phyloP scores from a whole-genome alignment of 2,329 filamentous ascomycete species.

The Ilyonectria sp. region DNA sequence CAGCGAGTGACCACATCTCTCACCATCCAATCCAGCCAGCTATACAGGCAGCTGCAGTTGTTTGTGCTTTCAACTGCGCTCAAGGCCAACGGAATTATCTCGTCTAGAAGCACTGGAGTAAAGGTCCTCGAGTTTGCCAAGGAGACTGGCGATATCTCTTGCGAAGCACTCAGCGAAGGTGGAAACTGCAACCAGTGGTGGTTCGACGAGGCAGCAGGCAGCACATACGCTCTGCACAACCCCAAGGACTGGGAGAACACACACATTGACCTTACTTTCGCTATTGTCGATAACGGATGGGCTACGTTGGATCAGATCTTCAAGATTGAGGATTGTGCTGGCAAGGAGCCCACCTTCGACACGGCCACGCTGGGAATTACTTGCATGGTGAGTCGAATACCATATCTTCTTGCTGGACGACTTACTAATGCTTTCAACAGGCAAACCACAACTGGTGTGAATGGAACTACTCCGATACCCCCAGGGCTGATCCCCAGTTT shows the following conservation, averaged over 20 bases:
- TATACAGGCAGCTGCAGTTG: constrained; percentile 43
- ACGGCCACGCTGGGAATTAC: constrained; percentile 34
- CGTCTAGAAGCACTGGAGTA: constrained; percentile 39
- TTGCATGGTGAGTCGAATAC: constrained; percentile 33
- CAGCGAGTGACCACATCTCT: constrained; percentile 45
- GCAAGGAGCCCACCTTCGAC: constrained; percentile 42
- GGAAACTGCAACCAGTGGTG: constrained; percentile 44
- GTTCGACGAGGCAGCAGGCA: constrained; percentile 37
- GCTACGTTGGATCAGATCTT: constrained; percentile 44
- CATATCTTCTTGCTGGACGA: not conserved
- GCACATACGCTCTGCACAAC: constrained; percentile 47
- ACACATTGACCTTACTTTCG: constrained; percentile 38
- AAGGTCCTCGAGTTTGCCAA: constrained; percentile 40
- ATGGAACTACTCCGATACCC: constrained; percentile 38
- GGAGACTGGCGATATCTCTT: constrained; percentile 26
- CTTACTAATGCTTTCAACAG: not conserved
- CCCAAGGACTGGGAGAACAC: constrained; percentile 41
- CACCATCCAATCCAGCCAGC: constrained; percentile 40
- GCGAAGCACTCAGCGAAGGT: constrained; percentile 16
- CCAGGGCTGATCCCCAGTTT: constrained; percentile 33
- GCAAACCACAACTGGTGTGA: constrained; percentile 44
- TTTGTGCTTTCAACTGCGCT: constrained; percentile 41
- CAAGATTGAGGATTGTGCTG: constrained; percentile 43
- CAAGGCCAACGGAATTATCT: constrained; percentile 43
- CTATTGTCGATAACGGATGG: constrained; percentile 44